phyloP scores from a whole-genome alignment of 1,284 basidiomycete species.

The Cryptococcus deneoformans region DNA sequence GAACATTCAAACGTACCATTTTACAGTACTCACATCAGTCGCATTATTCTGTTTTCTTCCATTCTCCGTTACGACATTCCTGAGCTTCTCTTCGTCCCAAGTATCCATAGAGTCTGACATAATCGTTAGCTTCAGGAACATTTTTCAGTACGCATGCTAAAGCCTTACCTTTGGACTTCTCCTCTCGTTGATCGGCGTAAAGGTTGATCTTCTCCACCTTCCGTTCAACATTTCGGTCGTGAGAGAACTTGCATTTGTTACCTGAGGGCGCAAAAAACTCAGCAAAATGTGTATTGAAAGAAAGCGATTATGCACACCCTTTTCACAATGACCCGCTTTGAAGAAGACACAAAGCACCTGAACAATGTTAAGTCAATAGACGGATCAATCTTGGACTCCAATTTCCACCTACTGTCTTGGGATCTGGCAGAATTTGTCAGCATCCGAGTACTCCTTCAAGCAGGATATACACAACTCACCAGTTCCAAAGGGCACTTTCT shows the following conservation, averaged over 20 bases:
- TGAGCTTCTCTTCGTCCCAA: slow-evolving; percentile 90
- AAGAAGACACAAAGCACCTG: slow-evolving; percentile 76
- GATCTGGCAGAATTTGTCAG: slow-evolving; percentile 54
- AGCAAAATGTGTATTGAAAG: slow-evolving; percentile 1
- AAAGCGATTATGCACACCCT: slow-evolving; percentile 53
- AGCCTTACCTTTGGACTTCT: slow-evolving; percentile 63
- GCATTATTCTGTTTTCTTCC: slow-evolving; percentile 85
- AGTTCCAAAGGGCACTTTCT: slow-evolving; percentile 82
- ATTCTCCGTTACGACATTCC: slow-evolving; percentile 82
- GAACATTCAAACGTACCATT: not conserved
- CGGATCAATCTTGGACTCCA: not conserved
- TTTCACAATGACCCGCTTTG: slow-evolving; percentile 86
- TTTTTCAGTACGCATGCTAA: not conserved
- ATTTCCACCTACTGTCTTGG: slow-evolving; percentile 61
- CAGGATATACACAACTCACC: slow-evolving; percentile 43
- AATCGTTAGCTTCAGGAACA: not conserved
- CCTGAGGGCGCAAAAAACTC: slow-evolving; percentile 35
- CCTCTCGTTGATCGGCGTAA: slow-evolving; percentile 82
- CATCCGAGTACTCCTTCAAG: not conserved
- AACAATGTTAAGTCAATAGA: not conserved
- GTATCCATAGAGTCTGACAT: slow-evolving; percentile 68
- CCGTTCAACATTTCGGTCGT: slow-evolving; percentile 80
- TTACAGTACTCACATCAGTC: slow-evolving; percentile 67
- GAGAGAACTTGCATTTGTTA: slow-evolving; percentile 92
- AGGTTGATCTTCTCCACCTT: slow-evolving; percentile 97